Evolutionary conservation across 495 filamentous ascomycete genomes (phyloP).

Genomic region (Penicillium pulvis): DNA sequence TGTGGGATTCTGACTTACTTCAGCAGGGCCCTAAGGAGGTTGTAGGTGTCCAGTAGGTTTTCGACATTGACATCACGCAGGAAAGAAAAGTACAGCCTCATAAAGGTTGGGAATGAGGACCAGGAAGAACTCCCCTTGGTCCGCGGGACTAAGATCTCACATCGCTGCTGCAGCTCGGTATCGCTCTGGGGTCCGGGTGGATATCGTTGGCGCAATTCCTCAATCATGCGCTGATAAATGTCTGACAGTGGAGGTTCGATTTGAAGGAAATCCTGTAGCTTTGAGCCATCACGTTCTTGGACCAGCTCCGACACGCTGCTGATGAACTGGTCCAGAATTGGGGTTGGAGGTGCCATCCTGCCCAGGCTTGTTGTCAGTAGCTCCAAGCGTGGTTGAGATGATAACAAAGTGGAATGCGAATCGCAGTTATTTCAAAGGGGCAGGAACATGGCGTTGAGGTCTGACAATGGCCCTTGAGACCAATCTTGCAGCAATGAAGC

Average conservation of each 20-base stretch:
- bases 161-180: slow-evolving; percentile 58
- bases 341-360: slow-evolving; percentile 39
- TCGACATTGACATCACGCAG: slow-evolving; percentile 75
- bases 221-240: slow-evolving; percentile 66
- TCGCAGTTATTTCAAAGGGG: too few species aligned
- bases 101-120: slow-evolving; percentile 73
- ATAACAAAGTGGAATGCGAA: too few species aligned
- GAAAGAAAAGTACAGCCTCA: slow-evolving; percentile 77
- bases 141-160: slow-evolving; percentile 58
- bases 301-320: slow-evolving; percentile 55
- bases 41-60: slow-evolving; percentile 73
- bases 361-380: too few species aligned
- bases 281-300: slow-evolving; percentile 52
- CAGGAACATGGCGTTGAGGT: too few species aligned
- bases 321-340: slow-evolving; percentile 59
- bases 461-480: too few species aligned
- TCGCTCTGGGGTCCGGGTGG: slow-evolving; percentile 50
- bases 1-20: slow-evolving; percentile 54
- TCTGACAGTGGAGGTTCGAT: slow-evolving; percentile 66
- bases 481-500: too few species aligned
- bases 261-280: slow-evolving; percentile 59
- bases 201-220: slow-evolving; percentile 62
- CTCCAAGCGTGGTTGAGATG: too few species aligned
- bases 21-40: slow-evolving; percentile 67
- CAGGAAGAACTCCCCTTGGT: slow-evolving; percentile 65